A percentile compares a stretch with the other conserved stretches of the same genome.
Evolutionary conservation across 371 early-diverging fungal genomes (phyloP).

Genomic region (Actinomortierella wolfii): DNA sequence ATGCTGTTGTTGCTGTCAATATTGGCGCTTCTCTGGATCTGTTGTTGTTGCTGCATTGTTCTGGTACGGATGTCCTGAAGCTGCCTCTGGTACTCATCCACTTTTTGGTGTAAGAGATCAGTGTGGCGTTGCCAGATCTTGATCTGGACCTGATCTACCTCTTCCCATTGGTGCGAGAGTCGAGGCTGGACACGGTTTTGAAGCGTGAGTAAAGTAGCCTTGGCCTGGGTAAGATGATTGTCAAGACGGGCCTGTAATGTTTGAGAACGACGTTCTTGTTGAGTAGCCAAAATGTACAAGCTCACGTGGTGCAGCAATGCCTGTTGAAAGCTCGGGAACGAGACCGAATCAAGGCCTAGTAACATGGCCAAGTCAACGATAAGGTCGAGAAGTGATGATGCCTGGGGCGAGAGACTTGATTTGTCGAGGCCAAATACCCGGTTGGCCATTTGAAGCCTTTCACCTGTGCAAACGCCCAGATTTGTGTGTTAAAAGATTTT

Average conservation of each 20-base stretch:
- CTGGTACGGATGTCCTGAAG: too few species aligned
- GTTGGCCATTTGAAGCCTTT: slow-evolving; percentile 8
- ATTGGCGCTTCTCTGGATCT: too few species aligned
- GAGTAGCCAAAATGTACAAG: not conserved
- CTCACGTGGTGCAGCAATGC: slow-evolving; percentile 9
- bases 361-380: slow-evolving; percentile 28
- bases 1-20: too few species aligned
- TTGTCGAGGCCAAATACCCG: slow-evolving; percentile 12
- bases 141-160: slow-evolving; percentile 11
- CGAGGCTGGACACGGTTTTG: not conserved
- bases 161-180: slow-evolving; percentile 4
- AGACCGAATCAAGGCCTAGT: slow-evolving; percentile 18
- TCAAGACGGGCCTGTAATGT: not conserved
- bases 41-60: too few species aligned
- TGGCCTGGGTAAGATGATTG: not conserved
- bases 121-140: not conserved
- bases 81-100: too few species aligned
- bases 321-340: slow-evolving; percentile 14
- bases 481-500: too few species aligned
- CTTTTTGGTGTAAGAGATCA: too few species aligned
- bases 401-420: slow-evolving; percentile 7
- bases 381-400: slow-evolving; percentile 7
- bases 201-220: not conserved
- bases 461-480: too few species aligned
- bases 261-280: not conserved